Evolutionary conservation across 352 stramenopile species (phyloP), one percentile per base, ranked within the genome.

Genomic region (Phytophthora cryptogea): DNA sequence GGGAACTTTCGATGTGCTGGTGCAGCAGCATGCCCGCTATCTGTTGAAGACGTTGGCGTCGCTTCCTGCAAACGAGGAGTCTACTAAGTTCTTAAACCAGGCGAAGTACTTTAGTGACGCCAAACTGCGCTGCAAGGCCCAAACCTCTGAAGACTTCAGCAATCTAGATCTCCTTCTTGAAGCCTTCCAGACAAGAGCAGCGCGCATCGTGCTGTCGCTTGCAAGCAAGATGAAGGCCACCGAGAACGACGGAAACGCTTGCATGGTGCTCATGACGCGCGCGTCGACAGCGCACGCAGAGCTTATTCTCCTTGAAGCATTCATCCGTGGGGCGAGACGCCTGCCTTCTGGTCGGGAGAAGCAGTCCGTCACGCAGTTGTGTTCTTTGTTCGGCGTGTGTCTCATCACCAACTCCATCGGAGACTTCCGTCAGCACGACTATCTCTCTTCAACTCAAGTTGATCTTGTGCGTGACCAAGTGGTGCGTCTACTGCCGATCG

Each of bases 341-440:
- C n/a, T n/a, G n/a, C n/a, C n/a, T n/a, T n/a, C n/a, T n/a, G n/a
- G n/a, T n/a, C n/a, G n/a, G n/a, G n/a, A n/a, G n/a, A n/a, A n/a
- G n/a, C n/a, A n/a, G n/a, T n/a, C n/a, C 67, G 68, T 9, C 32
- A 70, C n/a, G 61, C 71, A 31, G 58, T 66, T 79, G 74, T 43
- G 65, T 53, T 27, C 67, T 87, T 2, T n/a, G n/a, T 80, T 85
- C n/a, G 76, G 62, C 8, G 55, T 67, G 0, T 87, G 72, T 70
- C 42, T 84, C 5, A 74, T 89, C 16, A 66, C 56, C 45, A 69
- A 78, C 32, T 72, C 70, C 17, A 48, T 86, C 14, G 76, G 72
- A 43, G 74, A 84, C 49, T 89, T 89, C 66, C 74, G 75, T 8
- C 66, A 80, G 26, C 42, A 83, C 57, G 71, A 86, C 60, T 86